Conservation (phyloP, 2,329 filamentous ascomycete species). For the Hypoxylon sp. region DNA sequence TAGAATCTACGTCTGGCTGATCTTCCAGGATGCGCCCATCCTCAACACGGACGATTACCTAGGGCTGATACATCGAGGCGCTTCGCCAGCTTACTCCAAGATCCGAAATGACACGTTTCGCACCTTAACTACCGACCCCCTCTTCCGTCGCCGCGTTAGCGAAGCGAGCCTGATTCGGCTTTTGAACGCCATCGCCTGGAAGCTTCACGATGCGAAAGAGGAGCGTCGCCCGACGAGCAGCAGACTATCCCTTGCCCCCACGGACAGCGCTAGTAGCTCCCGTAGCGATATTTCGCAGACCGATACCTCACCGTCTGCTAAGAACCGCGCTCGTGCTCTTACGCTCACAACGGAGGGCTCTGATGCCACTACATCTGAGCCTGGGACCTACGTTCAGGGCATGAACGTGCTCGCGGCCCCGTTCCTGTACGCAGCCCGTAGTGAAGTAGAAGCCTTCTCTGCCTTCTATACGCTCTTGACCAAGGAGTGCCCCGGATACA, state of each 20-base stretch:
- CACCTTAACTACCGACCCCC: constrained; percentile 94
- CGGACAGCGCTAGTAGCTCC: constrained; percentile 57
- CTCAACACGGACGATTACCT: constrained; percentile 91
- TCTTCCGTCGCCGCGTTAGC: constrained; percentile 94
- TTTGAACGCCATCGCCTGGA: constrained; percentile 96
- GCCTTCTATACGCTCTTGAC: constrained; percentile 92
- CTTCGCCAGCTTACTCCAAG: constrained; percentile 95
- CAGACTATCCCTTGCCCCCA: constrained; percentile 52
- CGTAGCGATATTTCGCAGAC: constrained; percentile 58
- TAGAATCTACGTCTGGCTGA: constrained; percentile 96
- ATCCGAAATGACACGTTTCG: constrained; percentile 99
- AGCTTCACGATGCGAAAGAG: constrained; percentile 83
- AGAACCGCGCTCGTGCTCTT: constrained; percentile 68
- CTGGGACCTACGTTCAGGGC: constrained; percentile 94
- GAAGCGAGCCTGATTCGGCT: constrained; percentile 95
- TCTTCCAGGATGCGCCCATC: constrained; percentile 89
- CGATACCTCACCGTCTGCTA: constrained; percentile 61
- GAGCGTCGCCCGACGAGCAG: constrained; percentile 56
- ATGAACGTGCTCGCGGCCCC: constrained; percentile 99
- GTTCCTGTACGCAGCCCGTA: constrained; percentile 93
- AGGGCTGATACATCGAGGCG: constrained; percentile 89
- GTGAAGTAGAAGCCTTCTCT: constrained; percentile 94
- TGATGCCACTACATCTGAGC: constrained; percentile 72
- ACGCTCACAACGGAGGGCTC: constrained; percentile 76
- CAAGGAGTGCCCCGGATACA: constrained; percentile 91